Evolutionary conservation across 352 stramenopile genomes (phyloP), one percentile per base, ranked within the genome.

Genomic region (Globisporangium uncinulatum): DNA sequence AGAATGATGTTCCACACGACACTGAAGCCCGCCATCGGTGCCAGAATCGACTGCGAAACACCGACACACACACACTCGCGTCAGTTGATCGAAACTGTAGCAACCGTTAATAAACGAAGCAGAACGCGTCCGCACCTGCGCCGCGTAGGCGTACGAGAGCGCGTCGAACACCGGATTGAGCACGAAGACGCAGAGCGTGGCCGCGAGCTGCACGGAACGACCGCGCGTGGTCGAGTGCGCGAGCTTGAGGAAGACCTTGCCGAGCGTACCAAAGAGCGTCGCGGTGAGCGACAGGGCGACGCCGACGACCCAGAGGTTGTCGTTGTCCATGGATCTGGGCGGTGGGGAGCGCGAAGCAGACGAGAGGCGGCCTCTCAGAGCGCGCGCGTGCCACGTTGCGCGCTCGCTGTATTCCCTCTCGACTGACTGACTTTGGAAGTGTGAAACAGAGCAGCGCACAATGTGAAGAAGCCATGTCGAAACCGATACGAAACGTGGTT

Each of bases 1-100:
- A 94, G 61, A 19, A 94, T 66, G 52, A 94, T 92, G 55, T 94
- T 94, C 84, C 84, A 94, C 45, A 94, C 82, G 45, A 94, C 84
- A 51, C 84, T 94, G 63, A 89, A 94, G 45, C 84, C 84, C 3
- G 84, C 82, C 84, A 94, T 94, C 2, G 84, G 84, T 19, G 84
- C 84, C 42, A 94, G 69, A 51, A 94, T 91, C 20, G 82, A 92
- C 78, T 94, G 44, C n/a, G 29, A 10, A 54, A 32, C 17, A 50
- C 37, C 37, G 21, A 46, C 57, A 65, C 24, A 42, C 51, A 65
- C 68, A 72, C 54, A 51, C 64, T 59, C 36, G 14, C n/a, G n/a
- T 17, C 44, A 14, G 6, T 19, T 13, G 29, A 50, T 10, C 24
- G 17, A 20, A 29, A 37, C 37, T 8, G 32, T 29, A 29, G 24